Base-by-base conservation (phyloP, 2,329 filamentous ascomycete species). In the Penicillium sclerotiorum region DNA sequence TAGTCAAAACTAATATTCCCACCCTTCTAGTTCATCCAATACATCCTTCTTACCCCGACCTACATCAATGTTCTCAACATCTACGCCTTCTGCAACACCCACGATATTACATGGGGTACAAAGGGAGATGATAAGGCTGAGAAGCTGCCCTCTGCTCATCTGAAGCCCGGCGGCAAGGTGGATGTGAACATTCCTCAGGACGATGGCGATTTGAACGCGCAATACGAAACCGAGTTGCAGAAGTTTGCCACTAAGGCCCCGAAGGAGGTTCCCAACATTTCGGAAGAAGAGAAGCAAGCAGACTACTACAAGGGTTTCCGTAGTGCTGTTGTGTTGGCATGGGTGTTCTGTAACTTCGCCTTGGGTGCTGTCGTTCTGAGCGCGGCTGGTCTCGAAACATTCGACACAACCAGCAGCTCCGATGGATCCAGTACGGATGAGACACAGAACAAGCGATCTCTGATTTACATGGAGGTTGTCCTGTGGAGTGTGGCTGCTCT, bases 51-150 rank as follows among this genome's bases (percentile, higher is more conserved):
- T 50, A 96, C 92, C 0, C 94, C 94, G 0, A 96, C 92, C 0
- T 99, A 96, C 75, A 95, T 95, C 77, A 99, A 97, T 73, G 92
- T 97, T 51, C 85, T 99, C 64, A 99, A 97, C 78, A 94, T 99
- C 49, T 99, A 97, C 73, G 93, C 93, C 53, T 99, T 99, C 75
- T 97, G 92, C 76, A 96, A 96, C 74, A 96, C 92, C 21, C 92
- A 96, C 80, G 92, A 96, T 67, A 94, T 96, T 58, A 95, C 92
- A 3, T 96, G 92, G 92, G 92, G 92, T 65, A 99, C 94, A 35
- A 99, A 97, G 73, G 94, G 94, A 63, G 94, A 97, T 69, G 93
- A 96, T 75, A 96, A 96, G 72, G 82, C 93, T 6, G 91, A 95
- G 62, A 92, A 93, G 66, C 83, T 96, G 45, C 90, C 90, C 1